Evolutionary conservation across 192 early-diverging fungal genomes (phyloP).

Genomic region (Mortierella claussenii): DNA sequence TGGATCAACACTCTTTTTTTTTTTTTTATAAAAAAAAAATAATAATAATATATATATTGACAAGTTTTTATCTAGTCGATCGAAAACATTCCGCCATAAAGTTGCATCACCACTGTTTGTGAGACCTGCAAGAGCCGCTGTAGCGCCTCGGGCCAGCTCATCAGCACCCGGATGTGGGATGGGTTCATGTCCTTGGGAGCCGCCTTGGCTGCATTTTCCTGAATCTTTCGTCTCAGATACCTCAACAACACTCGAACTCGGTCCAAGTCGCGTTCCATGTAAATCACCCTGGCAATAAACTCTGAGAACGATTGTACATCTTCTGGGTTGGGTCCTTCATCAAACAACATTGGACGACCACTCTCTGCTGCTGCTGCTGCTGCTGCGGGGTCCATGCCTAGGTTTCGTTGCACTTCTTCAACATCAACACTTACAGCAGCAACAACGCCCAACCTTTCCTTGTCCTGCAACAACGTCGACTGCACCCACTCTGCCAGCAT

Average conservation of each 20-base stretch:
- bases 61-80: too few species aligned
- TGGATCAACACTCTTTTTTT: too few species aligned
- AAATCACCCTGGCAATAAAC: constrained; percentile 31
- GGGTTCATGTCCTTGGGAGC: neutral
- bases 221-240: constrained; percentile 15
- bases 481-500: constrained; percentile 36
- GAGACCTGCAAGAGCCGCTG: neutral
- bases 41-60: too few species aligned
- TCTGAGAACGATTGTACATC: constrained; percentile 41
- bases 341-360: constrained; percentile 19
- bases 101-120: neutral
- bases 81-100: constrained; percentile 30
- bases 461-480: constrained; percentile 24
- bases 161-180: neutral
- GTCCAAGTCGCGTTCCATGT: constrained; percentile 46
- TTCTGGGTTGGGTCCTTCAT: constrained; percentile 46
- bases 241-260: constrained; percentile 28
- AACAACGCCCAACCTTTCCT: neutral
- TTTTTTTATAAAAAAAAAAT: too few species aligned
- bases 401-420: too few species aligned
- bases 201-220: constrained; percentile 21
- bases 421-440: neutral
- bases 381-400: too few species aligned
- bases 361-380: too few species aligned
- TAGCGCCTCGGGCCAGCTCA: constrained; percentile 27